A percentile compares a stretch with the other conserved stretches of the same genome.
phyloP scores from a whole-genome alignment of 805 yeast species.

The Nakazawaea wickerhamii region DNA sequence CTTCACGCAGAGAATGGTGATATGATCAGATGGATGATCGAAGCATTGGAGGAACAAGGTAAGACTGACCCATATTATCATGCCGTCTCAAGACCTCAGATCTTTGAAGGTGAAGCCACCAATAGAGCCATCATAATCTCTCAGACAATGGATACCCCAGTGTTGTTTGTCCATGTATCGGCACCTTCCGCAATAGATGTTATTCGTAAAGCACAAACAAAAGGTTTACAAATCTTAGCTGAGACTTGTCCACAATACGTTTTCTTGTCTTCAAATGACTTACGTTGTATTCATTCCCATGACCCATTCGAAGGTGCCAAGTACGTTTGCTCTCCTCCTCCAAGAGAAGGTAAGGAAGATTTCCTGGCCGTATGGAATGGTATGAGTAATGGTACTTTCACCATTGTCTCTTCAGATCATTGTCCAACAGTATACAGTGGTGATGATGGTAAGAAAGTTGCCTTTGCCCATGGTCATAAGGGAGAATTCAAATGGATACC shows the following conservation, averaged over 20 bases:
- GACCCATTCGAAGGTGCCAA: constrained; percentile 19
- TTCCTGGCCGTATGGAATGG: constrained; percentile 17
- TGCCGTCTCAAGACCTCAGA: constrained; percentile 17
- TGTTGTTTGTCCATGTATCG: constrained; percentile 19
- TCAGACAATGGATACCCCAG: constrained; percentile 17
- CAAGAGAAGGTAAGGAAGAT: constrained; percentile 16
- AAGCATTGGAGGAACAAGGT: constrained; percentile 16
- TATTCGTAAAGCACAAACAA: constrained; percentile 17
- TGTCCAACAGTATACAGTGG: constrained; percentile 17
- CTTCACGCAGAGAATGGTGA: constrained; percentile 20
- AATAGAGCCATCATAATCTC: constrained; percentile 17
- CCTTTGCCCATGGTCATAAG: constrained; percentile 16
- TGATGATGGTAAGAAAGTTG: constrained; percentile 16
- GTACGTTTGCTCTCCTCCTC: constrained; percentile 19
- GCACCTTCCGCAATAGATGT: constrained; percentile 16
- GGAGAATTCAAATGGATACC: constrained; percentile 19
- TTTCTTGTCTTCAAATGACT: constrained; percentile 15
- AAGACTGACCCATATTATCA: constrained; percentile 18
- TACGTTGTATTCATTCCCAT: constrained; percentile 14
- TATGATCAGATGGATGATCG: constrained; percentile 18
- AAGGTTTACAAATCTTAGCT: constrained; percentile 16
- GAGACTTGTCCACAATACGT: constrained; percentile 20
- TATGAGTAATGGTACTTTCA: constrained; percentile 17
- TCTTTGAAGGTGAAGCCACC: constrained; percentile 18
- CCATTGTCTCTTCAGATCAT: constrained; percentile 18